Conservation (phyloP, 257 asterid species). For the Primulina huaijiensis region DNA sequence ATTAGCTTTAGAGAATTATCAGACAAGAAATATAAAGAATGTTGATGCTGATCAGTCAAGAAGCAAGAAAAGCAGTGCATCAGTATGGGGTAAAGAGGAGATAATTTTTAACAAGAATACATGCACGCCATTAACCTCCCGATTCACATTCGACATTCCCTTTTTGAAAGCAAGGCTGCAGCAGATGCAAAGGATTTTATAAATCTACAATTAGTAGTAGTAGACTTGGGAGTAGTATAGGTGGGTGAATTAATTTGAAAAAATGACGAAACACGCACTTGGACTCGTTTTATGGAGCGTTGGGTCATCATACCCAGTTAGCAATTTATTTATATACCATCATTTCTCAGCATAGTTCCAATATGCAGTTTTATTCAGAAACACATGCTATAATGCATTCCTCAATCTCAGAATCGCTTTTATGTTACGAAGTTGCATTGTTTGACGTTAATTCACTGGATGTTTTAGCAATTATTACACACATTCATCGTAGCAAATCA, state of each 20-base stretch:
- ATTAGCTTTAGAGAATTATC: conserved; percentile 60
- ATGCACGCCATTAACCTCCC: conserved; percentile 21
- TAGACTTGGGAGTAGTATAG: neutral
- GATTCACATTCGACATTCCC: conserved; percentile 55
- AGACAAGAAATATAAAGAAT: conserved; percentile 21
- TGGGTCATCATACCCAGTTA: no score
- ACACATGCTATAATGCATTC: no score
- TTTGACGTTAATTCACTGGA: no score
- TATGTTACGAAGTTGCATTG: no score
- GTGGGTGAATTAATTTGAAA: neutral
- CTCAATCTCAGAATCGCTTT: no score
- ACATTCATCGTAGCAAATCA: no score
- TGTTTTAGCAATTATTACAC: no score
- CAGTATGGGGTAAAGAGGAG: conserved; percentile 4
- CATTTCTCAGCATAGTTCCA: neutral
- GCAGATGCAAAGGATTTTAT: conserved; percentile 38
- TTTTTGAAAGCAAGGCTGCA: conserved; percentile 60
- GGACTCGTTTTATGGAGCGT: no score
- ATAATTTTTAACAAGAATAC: neutral
- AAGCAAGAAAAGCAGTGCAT: conserved; percentile 38
- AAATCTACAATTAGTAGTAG: neutral
- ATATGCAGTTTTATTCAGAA: neutral
- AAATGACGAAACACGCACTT: no score
- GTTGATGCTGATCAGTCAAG: conserved; percentile 31
- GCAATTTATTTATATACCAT: no score